Evolutionary conservation across 768 basidiomycete species (phyloP).

Genomic region (Podaxis carcinomalis): DNA sequence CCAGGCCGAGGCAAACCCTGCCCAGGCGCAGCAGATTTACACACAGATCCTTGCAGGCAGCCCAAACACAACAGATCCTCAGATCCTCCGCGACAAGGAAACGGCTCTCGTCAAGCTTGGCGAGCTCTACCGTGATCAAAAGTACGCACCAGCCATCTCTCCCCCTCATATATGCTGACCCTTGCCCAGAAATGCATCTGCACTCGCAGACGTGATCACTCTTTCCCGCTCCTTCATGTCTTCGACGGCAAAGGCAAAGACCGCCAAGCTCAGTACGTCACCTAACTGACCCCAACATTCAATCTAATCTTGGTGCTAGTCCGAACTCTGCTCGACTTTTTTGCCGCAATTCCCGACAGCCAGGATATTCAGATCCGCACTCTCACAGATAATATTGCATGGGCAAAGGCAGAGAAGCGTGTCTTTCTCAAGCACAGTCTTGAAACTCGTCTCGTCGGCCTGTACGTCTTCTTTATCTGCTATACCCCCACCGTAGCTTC

Average conservation of each 20-base stretch:
- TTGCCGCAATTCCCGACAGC: constrained; percentile 72
- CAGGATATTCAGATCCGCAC: constrained; percentile 76
- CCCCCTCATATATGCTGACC: not conserved
- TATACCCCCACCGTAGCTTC: not conserved
- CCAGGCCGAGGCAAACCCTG: constrained; percentile 57
- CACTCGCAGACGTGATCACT: constrained; percentile 82
- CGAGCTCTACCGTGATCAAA: constrained; percentile 80
- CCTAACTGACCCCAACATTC: not conserved
- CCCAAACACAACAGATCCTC: constrained; percentile 26
- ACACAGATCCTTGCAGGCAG: constrained; percentile 53
- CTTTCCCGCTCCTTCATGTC: constrained; percentile 84
- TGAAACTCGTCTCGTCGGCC: constrained; percentile 79
- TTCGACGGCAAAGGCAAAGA: constrained; percentile 95
- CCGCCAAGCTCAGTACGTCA: constrained; percentile 84
- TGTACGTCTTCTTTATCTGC: constrained; percentile 35
- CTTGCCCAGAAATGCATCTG: constrained; percentile 66
- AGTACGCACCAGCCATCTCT: constrained; percentile 44
- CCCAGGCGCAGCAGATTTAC: constrained; percentile 71
- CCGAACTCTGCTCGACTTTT: constrained; percentile 90
- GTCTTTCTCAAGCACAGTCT: constrained; percentile 95
- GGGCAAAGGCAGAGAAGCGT: constrained; percentile 89
- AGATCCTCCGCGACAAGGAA: constrained; percentile 76
- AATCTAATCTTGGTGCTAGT: constrained; percentile 40
- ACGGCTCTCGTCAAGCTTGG: constrained; percentile 81
- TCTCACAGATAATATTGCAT: constrained; percentile 86